Base-by-base conservation (phyloP, 2,329 filamentous ascomycete genomes). In the Penicillium griseofulvum region DNA sequence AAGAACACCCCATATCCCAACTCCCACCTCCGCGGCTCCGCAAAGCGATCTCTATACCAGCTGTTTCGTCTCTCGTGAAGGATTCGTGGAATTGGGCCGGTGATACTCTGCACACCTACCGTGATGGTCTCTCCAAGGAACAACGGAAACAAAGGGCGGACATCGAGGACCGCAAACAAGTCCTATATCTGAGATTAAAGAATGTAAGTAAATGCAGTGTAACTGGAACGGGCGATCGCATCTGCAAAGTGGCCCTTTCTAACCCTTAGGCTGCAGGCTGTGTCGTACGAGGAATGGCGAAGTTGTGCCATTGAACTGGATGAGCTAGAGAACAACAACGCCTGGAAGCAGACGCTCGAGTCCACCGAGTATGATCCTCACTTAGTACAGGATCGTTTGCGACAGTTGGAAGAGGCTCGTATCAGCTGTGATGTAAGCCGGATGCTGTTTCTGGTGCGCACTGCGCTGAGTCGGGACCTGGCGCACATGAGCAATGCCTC, bases 401-500 rank as follows among this genome's bases (percentile, higher is more conserved):
- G 79, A 50, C 85, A 91, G 61, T 80, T 97, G 56, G 87, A 96
- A 62, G 81, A 87, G 11, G 91, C 91, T 16, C 83, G 89, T 5
- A 78, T 81, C 11, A 86, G 81, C 60, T 85, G 86, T 61, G 90
- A 97, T 71, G 81, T 91, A 52, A 82, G 81, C 58, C 80, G 81
- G 53, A 94, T 96, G 87, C 81, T 94, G 67, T 87, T 91, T 67
- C 80, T 94, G 36, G 81, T 96, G 36, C 86, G 92, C 28, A 96
- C 91, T 1, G 82, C 89, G 1, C 75, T 97, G 46, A 90, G 87
- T 37, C 86, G 92, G 42, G 87, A 92, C 64, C 77, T 96, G 10
- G 92, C 90, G 8, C 89, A 88, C 49, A 96, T 97, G 88, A 90
- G 89, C 58, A 89, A 91, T 66, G 81, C 88, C 39, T 83, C 86